Base-by-base conservation (phyloP, 2,329 filamentous ascomycete genomes). In the Fusarium denticulatum region DNA sequence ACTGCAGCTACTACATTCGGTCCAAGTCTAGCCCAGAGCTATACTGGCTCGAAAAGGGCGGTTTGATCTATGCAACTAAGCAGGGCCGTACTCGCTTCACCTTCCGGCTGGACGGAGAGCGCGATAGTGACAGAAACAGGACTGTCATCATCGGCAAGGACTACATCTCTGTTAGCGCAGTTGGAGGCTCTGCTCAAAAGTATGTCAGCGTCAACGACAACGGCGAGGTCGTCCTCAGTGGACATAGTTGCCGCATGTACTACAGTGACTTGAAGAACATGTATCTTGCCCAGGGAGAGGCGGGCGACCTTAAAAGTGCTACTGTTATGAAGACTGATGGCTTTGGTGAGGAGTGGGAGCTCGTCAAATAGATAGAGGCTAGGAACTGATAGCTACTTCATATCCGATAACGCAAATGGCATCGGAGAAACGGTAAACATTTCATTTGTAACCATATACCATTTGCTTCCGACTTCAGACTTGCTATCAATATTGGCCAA, bases 271-370 rank as follows among this genome's bases (percentile, higher is more conserved):
- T 67, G 1, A 61, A 62, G 24, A 67, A 24, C 32, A 61, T 45
- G 16, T 52, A 52, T n/a, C 63, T 67, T 7, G 66, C 56, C 9
- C 39, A 62, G 11, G 49, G 55, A 40, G 63, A 56, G 24, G 22
- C 42, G 1, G 40, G 39, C 2, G 43, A 26, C 12, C 24, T 55
- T 22, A 42, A 34, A 5, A 62, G 45, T 56, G 39, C 13, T 2
- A 18, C 24, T 9, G 16, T 67, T 7, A 42, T 18, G 26, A 45
- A 60, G 32, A 6, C 28, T 28, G 49, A 60, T 22, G 62, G 24
- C 20, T 22, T 32, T 16, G 47, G 65, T 9, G 53, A 68, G 30
- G 65, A 68, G 37, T 67, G 53, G 55, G 40, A 49, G 13, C 85
- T 67, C 18, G 37, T 52, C 43, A 52, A 20, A 52, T 52, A 59